Evolutionary conservation across 495 filamentous ascomycete species (phyloP), one percentile per base, ranked within the genome.

Genomic region (Neurospora sp.): DNA sequence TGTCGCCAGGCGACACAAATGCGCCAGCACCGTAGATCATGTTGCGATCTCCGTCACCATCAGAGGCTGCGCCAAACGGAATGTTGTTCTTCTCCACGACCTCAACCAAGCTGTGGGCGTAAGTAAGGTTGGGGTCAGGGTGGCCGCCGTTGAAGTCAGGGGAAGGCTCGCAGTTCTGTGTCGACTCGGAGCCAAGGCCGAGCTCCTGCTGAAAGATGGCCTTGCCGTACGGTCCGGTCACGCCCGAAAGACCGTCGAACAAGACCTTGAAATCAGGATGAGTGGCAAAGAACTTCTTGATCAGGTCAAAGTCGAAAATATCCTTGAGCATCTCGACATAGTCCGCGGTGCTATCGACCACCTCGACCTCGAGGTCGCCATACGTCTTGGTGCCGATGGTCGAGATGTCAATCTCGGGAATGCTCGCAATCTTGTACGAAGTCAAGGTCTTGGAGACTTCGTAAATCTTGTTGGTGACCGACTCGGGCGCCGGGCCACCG

Each of bases 11-110:
- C 8, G 96, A 98, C 72, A 99, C 96, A 79, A 99, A 99, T 48
- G 90, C 90, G 79, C 96, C 93, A 76, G 94, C 95, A 73, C 96
- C 96, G 82, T 99, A 99, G 79, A 99, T 98, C 96, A 99, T 99
- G 88, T 99, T 99, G 73, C 96, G 93, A 85, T 99, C 96, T 77
- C 96, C 96, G 78, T 99, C 96, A 75, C 96, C 96, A 76, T 99
- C 96, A 77, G 92, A 94, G 43, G 96, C 96, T 54, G 96, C 96
- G 77, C 96, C 96, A 80, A 99, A 98, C 77, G 96, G 96, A 76
- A 99, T 93, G 40, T 88, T 87, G 76, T 94, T 90, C 84, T 93
- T 92, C 83, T 99, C 92, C 24, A 99, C 96, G 62, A 89, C 93
- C 79, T 96, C 94, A 70, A 99, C 96, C 9, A 99, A 88, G 43